Base-by-base conservation (phyloP, 768 basidiomycete genomes). In the Steccherinum ochraceum region DNA sequence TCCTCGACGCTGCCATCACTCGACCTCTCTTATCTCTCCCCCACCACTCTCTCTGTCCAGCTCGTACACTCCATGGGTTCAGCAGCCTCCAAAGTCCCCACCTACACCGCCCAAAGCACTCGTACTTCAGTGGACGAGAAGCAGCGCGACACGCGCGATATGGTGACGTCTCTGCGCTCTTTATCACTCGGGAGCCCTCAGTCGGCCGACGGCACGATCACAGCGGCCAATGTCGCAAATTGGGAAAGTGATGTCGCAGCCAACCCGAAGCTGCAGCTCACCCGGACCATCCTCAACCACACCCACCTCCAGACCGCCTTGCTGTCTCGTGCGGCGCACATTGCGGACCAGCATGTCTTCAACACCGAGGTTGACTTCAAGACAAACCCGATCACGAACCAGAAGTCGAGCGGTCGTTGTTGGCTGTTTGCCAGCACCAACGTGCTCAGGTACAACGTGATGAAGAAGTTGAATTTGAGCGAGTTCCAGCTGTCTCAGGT, bases 371-470 rank as follows among this genome's bases (percentile, higher is more conserved):
- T 96, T 19, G 85, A 84, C 49, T 86, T 86, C 70, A 87, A 89
- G 74, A 83, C 91, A 1, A 80, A 77, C 1, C 92, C 92, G 10
- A 72, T 93, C 56, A 93, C 91, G 12, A 80, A 86, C 67, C 93
- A 95, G 78, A 87, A 83, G 70, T 82, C 77, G 63, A 89, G 85
- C 51, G 94, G 94, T 0, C 75, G 94, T 44, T 98, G 94, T 72
- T 98, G 95, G 94, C 74, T 96, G 5, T 97, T 97, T 65, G 89
- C 93, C 2, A 89, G 90, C 5, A 93, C 91, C 54, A 91, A 92
- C 66, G 79, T 92, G 21, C 72, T 93, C 52, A 76, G 93, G 40
- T 88, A 89, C 68, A 79, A 83, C 47, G 75, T 93, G 56, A 89
- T 91, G 81, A 87, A 87, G 76, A 82, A 82, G 60, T 77, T 93